phyloP scores from a whole-genome alignment of 2,329 filamentous ascomycete genomes.

The Sporothrix euskadiensis region DNA sequence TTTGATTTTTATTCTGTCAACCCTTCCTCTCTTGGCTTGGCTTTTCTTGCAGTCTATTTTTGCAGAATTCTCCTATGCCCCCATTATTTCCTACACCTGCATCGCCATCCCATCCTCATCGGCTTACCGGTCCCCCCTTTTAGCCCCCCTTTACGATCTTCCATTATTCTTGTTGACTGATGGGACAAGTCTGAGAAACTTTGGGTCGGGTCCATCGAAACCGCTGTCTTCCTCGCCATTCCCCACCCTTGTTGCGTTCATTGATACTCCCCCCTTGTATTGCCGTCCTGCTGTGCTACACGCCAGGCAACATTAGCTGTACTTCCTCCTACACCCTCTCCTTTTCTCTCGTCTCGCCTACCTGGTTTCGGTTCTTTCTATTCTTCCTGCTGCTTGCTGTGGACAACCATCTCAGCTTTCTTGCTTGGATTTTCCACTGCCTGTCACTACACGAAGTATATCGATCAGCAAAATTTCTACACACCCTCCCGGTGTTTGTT shows the following conservation, averaged over 20 bases:
- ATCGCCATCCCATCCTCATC: neutral
- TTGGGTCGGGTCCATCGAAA: neutral
- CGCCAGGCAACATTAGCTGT: constrained; percentile 13
- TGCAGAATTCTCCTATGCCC: neutral
- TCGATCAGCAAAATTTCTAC: constrained; percentile 41
- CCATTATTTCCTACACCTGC: neutral
- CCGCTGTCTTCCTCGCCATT: neutral
- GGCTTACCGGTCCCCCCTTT: constrained; percentile 6
- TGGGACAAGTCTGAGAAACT: constrained; percentile 4
- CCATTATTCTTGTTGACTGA: neutral
- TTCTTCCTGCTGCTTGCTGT: neutral
- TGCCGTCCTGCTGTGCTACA: constrained; percentile 26
- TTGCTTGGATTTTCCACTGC: constrained; percentile 16
- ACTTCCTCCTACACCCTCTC: constrained; percentile 13
- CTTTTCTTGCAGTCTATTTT: constrained; percentile 2
- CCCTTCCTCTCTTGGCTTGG: neutral
- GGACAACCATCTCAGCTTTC: constrained; percentile 1
- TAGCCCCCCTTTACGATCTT: neutral
- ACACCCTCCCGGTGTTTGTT: constrained; percentile 40
- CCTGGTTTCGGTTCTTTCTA: neutral
- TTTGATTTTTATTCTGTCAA: neutral
- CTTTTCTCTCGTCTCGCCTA: constrained; percentile 2
- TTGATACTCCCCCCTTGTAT: constrained; percentile 17
- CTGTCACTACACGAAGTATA: constrained; percentile 32
- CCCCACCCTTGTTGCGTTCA: constrained; percentile 20